Evolutionary conservation across 768 basidiomycete genomes (phyloP), one percentile per base, ranked within the genome.

Genomic region (Rickenella mellea): DNA sequence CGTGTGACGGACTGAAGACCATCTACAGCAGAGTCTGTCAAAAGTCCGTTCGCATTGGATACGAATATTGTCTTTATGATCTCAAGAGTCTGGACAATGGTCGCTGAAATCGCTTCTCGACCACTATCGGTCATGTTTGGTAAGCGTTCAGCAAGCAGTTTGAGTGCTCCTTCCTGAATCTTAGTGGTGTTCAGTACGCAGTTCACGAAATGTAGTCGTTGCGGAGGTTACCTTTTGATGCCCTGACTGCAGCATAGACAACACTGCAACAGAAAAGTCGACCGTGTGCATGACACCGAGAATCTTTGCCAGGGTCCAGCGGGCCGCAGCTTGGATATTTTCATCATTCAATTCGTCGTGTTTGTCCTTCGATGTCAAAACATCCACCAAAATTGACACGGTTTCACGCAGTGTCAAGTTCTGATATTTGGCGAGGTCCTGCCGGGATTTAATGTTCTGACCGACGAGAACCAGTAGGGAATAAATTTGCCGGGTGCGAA

Each of bases 141-240:
- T 1, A 94, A 61, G 27, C 87, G 77, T 29, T 78, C 74, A 3
- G 72, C 66, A 11, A 96, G 59, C 7, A 92, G 67, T 26, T 75
- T 74, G 24, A 96, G 69, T 8, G 83, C 84, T 42, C 79, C 83
- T 7, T 62, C 51, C 57, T 82, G 74, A 21, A 80, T 65, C 84
- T 87, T 50, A 8, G 19, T n/a, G 14, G 19, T 2, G 21, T 27
- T 40, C 44, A 9, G 39, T 36, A 28, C 44, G 53, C 8, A 33
- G 17, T 36, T 28, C 19, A 32, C 26, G 14, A 37, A 11, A 10
- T 14, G 15, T 9, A 14, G 17, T 7, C 26, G 9, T 44, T 37
- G 26, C 24, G n/a, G 15, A 3, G 53, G 73, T 48, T 44, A 86
- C 85, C 55, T 62, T 62, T 21, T 55, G 42, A 30, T 83, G 71